Evolutionary conservation across 1,139 yeast genomes (phyloP).

Genomic region (Geotrichum histeridarum): DNA sequence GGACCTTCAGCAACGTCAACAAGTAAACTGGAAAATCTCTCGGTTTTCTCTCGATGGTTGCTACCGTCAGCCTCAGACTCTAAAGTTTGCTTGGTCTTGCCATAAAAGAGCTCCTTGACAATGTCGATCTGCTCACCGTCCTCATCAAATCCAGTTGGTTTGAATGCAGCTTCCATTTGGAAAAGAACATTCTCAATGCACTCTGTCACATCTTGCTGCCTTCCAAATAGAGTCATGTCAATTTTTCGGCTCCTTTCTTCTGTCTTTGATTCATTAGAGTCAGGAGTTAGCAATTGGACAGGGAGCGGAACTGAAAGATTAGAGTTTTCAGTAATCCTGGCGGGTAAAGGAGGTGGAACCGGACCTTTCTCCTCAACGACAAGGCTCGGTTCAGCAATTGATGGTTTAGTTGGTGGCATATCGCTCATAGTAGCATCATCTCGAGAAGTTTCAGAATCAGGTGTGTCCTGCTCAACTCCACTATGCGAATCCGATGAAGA

Average conservation of each 20-base stretch:
- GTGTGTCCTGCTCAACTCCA: slow-evolving; percentile 10
- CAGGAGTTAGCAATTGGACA: background rate
- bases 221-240: slow-evolving; percentile 48
- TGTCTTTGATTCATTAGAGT: background rate
- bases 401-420: background rate
- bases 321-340: slow-evolving; percentile 7
- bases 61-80: slow-evolving; percentile 36
- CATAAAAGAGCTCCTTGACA: slow-evolving; percentile 74
- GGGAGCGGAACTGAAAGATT: background rate
- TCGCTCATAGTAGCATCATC: slow-evolving; percentile 2
- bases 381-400: too few species aligned
- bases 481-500: background rate
- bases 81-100: slow-evolving; percentile 57
- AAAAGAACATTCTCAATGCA: slow-evolving; percentile 93
- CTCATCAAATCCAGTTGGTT: slow-evolving; percentile 55
- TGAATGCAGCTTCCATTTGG: slow-evolving; percentile 85
- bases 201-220: slow-evolving; percentile 96
- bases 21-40: slow-evolving; percentile 72
- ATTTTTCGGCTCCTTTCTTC: slow-evolving; percentile 22
- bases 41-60: slow-evolving; percentile 55
- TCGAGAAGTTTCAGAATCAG: slow-evolving; percentile 4
- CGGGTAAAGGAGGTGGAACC: slow-evolving; percentile 4
- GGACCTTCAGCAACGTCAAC: slow-evolving; percentile 88
- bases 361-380: background rate
- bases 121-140: slow-evolving; percentile 82